phyloP scores from a whole-genome alignment of 2,329 filamentous ascomycete species.

The Xylogone sp. region DNA sequence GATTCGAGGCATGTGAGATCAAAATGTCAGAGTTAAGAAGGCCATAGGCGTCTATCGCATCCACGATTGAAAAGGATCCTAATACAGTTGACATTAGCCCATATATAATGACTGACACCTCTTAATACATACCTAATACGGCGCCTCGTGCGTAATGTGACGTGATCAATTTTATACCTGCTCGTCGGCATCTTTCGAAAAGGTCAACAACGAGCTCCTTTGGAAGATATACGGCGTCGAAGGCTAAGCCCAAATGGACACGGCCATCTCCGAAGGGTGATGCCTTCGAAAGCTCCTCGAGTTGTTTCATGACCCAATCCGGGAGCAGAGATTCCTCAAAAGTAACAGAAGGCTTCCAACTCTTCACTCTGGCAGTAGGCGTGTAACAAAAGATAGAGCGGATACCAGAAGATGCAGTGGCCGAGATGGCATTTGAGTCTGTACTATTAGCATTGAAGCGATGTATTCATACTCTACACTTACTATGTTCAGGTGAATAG shows the following conservation, averaged over 20 bases:
- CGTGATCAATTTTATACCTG: too few relatives aligned
- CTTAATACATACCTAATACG: too few relatives aligned
- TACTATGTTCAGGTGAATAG: slow-evolving; percentile 27
- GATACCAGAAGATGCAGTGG: slow-evolving; percentile 39
- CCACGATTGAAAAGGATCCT: slow-evolving; percentile 7
- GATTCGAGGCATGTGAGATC: slow-evolving; percentile 35
- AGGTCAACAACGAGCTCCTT: too few relatives aligned
- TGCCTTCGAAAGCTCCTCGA: too few relatives aligned
- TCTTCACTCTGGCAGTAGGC: slow-evolving; percentile 27
- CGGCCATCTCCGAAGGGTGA: too few relatives aligned
- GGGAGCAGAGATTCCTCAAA: slow-evolving; percentile 24
- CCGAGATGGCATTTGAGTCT: slow-evolving; percentile 34
- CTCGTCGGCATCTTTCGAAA: too few relatives aligned
- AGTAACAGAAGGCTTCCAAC: slow-evolving; percentile 26
- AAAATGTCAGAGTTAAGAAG: slow-evolving; percentile 38
- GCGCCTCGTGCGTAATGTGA: too few relatives aligned
- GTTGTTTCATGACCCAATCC: slow-evolving; percentile 33
- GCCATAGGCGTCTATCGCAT: slow-evolving; percentile 28
- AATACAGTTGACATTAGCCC: too few relatives aligned
- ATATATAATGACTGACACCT: too few relatives aligned
- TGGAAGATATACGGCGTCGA: too few relatives aligned
- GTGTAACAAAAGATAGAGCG: slow-evolving; percentile 41
- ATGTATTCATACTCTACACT: slow-evolving; percentile 9
- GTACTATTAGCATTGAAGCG: slow-evolving; percentile 1
- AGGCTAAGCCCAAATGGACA: too few relatives aligned